These are phyloP conservation scores for Erysimum cheiri DNA, from an alignment of 441 rosid genomes.

Conservation along the genomic window DNA sequence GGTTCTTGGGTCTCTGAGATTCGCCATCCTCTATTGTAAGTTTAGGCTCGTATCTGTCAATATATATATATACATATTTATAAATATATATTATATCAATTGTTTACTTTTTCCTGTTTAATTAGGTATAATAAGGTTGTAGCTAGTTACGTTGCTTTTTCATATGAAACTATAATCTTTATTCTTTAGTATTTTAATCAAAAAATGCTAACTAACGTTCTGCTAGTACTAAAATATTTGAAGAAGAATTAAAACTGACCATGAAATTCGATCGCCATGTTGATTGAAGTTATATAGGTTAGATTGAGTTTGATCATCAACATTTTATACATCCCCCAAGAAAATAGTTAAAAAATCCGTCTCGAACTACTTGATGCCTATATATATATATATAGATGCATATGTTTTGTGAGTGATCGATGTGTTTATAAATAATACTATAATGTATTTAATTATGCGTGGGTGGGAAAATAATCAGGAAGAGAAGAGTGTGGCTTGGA, in stretches of 20 bases:
- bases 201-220: too few species aligned
- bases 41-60: background rate
- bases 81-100: background rate
- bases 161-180: background rate
- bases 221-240: background rate
- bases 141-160: too few species aligned
- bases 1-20: constrained; percentile 95
- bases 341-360: background rate
- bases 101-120: background rate
- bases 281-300: background rate
- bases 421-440: too few species aligned
- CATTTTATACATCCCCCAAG: too few species aligned
- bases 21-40: constrained; percentile 85
- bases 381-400: background rate
- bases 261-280: background rate
- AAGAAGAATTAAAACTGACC: background rate
- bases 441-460: background rate
- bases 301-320: background rate
- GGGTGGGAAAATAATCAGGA: constrained; percentile 47
- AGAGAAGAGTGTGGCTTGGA: constrained; percentile 88
- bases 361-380: background rate
- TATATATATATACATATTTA: background rate
- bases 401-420: background rate
- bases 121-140: too few species aligned
- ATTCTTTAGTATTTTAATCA: background rate